A percentile compares a stretch with the other conserved stretches of the same genome.
Conservation (phyloP, 345 rosid genomes). For the Moricandia arvensis region DNA sequence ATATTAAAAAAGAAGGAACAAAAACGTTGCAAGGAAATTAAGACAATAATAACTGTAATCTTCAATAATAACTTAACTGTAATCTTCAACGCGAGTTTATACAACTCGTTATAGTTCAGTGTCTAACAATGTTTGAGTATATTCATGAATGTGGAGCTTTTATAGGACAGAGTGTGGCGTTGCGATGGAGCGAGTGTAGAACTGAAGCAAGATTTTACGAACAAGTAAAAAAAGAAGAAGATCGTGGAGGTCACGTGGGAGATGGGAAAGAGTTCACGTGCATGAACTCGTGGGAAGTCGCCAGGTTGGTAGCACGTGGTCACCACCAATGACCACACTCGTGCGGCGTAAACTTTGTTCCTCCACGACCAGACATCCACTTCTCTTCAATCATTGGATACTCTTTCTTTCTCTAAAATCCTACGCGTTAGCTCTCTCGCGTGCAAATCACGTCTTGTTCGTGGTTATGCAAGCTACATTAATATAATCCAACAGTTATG, state of each 20-base stretch:
- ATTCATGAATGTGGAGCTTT: background rate
- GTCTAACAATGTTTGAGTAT: background rate
- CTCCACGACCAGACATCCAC: constrained; percentile 35
- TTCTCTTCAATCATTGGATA: constrained; percentile 40
- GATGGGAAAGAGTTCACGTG: constrained; percentile 27
- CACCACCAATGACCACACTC: constrained; percentile 25
- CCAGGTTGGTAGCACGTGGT: constrained; percentile 21
- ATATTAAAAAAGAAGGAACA: background rate
- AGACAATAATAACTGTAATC: background rate
- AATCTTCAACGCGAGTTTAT: background rate
- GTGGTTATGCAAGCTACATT: background rate
- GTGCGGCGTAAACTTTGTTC: constrained; percentile 40
- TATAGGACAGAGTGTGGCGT: background rate
- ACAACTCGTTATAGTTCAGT: background rate
- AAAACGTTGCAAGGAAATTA: background rate
- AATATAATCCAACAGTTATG: background rate
- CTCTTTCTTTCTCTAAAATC: background rate
- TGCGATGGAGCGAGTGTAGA: background rate
- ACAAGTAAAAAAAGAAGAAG: constrained; percentile 3
- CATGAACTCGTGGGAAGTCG: constrained; percentile 18
- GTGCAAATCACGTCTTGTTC: constrained; percentile 8
- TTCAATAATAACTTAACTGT: too few species aligned
- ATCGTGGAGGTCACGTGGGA: constrained; percentile 31
- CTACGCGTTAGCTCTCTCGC: constrained; percentile 9
- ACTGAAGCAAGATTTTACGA: background rate